These are phyloP conservation scores for Debaryomyces sp. DNA, from an alignment of 1,139 yeast species.

Conservation along the genomic window DNA sequence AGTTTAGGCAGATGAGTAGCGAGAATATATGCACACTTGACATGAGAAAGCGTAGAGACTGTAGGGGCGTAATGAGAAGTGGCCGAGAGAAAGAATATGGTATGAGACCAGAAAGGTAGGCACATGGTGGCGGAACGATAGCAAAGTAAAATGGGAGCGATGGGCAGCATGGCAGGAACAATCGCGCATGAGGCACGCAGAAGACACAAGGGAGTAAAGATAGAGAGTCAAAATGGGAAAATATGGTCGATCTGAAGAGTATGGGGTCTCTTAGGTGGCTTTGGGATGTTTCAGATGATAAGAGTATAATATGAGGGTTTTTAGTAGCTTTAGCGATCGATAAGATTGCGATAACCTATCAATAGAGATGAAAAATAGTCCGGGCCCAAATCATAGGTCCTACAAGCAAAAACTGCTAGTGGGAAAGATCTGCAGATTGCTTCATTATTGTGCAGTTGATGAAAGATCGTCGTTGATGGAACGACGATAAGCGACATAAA, in stretches of 20 bases:
- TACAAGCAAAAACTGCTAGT: too few species aligned
- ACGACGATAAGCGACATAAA: too few species aligned
- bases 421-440: too few species aligned
- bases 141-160: neutral
- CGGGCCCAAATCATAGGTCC: too few species aligned
- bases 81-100: neutral
- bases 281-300: too few species aligned
- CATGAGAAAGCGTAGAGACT: neutral
- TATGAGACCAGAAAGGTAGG: too few species aligned
- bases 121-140: neutral
- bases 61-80: neutral
- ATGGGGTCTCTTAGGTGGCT: too few species aligned
- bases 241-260: neutral
- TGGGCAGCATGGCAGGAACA: neutral
- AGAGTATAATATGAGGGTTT: too few species aligned
- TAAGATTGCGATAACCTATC: neutral
- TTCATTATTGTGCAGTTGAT: too few species aligned
- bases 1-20: neutral
- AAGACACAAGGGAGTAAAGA: neutral
- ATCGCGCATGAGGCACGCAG: neutral
- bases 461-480: too few species aligned
- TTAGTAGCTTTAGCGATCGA: neutral
- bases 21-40: neutral
- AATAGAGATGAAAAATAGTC: neutral
- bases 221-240: neutral